Evolutionary conservation across 768 basidiomycete genomes (phyloP), one percentile per base, ranked within the genome.

Genomic region (Russula sp.): DNA sequence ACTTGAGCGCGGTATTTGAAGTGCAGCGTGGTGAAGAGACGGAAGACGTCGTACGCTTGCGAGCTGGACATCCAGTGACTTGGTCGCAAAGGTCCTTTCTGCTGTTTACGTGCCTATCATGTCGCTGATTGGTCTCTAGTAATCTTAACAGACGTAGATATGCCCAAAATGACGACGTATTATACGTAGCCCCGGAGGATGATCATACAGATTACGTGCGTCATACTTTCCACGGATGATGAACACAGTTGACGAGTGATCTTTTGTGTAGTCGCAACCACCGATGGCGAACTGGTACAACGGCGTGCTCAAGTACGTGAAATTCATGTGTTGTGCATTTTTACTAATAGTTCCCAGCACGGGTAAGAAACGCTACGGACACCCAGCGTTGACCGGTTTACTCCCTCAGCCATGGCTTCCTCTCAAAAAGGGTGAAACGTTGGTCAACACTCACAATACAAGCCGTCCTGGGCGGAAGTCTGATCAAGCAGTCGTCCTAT

Each of bases 371-470:
- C 86, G 95, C 47, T 98, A 98, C 68, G 94, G 91, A 0, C 96
- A 98, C 72, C 96, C 96, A 4, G 96, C 94, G 1, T 80, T 98
- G 22, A 92, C 88, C n/a, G 96, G 96, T 2, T 83, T 90, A 4
- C 82, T 98, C 0, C 96, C 96, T 2, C 85, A 88, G 62, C 95
- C 96, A 0, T 98, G 96, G 96, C 81, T 98, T 3, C 95, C 95
- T 1, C 76, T 94, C 56, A 92, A 91, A 76, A 91, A 87, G 70
- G 88, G 86, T 0, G 88, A 93, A 70, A 82, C 82, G 0, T 79
- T 89, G 2, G 84, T 86, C 22, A 93, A 92, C 66, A 76, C 78
- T 35, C 75, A 80, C 57, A 72, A 77, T 51, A 50, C 68, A 50
- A 70, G 70, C 20, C 75, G 75, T 39, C 69, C 76, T 22, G 70